Percentiles rank a stretch among this genome's conserved stretches.
Evolutionary conservation across 495 filamentous ascomycete species (phyloP).

Genomic region (Hyaloscypha variabilis): DNA sequence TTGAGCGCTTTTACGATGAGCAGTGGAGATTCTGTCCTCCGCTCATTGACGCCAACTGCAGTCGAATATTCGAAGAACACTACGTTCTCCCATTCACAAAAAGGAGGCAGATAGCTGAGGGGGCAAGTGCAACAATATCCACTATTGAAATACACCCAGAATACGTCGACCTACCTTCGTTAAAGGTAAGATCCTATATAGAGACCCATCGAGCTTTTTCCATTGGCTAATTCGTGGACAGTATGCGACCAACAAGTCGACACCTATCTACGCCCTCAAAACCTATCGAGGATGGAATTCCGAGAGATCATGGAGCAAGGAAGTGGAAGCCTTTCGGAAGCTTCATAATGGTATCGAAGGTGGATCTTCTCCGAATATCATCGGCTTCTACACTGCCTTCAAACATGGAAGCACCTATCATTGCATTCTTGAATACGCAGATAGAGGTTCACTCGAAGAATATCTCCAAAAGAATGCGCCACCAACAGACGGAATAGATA

Average conservation of each 20-base stretch:
- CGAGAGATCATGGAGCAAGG: conserved; percentile 36
- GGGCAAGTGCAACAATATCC: conserved; percentile 28
- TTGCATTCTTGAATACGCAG: conserved; percentile 47
- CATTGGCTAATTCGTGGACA: too few species aligned
- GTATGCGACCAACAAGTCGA: not conserved
- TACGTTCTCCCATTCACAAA: conserved; percentile 31
- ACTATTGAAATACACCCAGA: conserved; percentile 33
- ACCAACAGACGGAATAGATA: conserved; percentile 35
- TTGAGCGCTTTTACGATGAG: too few species aligned
- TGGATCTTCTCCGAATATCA: conserved; percentile 24
- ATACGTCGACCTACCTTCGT: conserved; percentile 25
- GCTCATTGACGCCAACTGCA: conserved; percentile 13
- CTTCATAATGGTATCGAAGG: conserved; percentile 27
- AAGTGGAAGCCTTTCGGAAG: conserved; percentile 36
- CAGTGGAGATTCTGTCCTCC: too few species aligned
- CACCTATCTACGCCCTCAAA: conserved; percentile 43
- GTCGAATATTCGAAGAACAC: conserved; percentile 16
- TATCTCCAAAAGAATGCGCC: conserved; percentile 34
- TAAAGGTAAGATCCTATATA: not conserved
- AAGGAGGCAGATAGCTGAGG: conserved; percentile 17
- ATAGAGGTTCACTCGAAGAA: conserved; percentile 40
- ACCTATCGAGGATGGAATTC: conserved; percentile 36
- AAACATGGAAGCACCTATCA: conserved; percentile 37
- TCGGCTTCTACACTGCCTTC: conserved; percentile 43
- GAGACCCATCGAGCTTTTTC: too few species aligned